phyloP scores from a whole-genome alignment of 2,329 filamentous ascomycete species.

The Ascochyta fabae region DNA sequence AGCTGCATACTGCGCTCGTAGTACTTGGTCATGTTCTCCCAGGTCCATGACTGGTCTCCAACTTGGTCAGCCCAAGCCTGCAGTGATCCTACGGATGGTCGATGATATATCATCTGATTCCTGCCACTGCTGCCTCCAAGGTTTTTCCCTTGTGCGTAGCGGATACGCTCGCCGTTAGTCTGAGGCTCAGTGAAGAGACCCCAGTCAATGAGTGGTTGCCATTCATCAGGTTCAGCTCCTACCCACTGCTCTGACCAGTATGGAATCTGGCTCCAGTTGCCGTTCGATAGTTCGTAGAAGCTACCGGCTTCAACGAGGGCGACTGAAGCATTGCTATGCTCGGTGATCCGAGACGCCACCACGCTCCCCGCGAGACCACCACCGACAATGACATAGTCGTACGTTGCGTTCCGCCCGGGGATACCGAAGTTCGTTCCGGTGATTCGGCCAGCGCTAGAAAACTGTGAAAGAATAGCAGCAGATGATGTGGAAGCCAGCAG shows the following conservation, averaged over 20 bases:
- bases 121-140: constrained; percentile 38
- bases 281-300: constrained; percentile 33
- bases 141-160: constrained; percentile 36
- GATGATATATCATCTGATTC: constrained; percentile 33
- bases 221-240: constrained; percentile 21
- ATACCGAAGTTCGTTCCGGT: constrained; percentile 17
- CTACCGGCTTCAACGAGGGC: constrained; percentile 33
- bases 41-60: constrained; percentile 34
- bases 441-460: neutral
- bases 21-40: constrained; percentile 13
- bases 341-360: constrained; percentile 26
- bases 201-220: constrained; percentile 40
- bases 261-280: constrained; percentile 4
- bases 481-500: neutral
- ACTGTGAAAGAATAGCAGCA: neutral
- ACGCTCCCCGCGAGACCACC: constrained; percentile 29
- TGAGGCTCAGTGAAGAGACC: constrained; percentile 27
- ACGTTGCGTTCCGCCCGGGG: constrained; percentile 23
- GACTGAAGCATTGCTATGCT: constrained; percentile 9
- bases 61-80: constrained; percentile 33
- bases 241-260: constrained; percentile 25
- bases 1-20: neutral
- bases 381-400: constrained; percentile 35
- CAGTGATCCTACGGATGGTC: constrained; percentile 18
- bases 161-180: constrained; percentile 19